Evolutionary conservation across 2,329 filamentous ascomycete genomes (phyloP).

Genomic region (Talaromyces sp.): DNA sequence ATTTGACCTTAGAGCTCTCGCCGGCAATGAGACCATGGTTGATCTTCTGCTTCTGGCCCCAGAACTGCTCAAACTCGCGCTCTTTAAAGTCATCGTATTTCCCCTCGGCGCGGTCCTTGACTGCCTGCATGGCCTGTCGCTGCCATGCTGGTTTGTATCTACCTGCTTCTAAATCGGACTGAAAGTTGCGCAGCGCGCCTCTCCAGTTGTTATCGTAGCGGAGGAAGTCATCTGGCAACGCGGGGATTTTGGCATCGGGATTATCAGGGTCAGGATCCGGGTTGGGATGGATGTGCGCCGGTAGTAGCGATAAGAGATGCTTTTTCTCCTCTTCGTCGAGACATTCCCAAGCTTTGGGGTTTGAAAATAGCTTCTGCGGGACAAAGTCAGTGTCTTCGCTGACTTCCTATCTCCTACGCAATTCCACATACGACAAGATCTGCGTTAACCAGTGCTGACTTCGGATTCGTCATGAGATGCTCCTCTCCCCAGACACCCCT

Average conservation of each 20-base stretch:
- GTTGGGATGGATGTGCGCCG: conserved; percentile 36
- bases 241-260: conserved; percentile 27
- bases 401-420: neutral
- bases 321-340: conserved; percentile 38
- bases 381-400: neutral
- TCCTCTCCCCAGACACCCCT: conserved; percentile 35
- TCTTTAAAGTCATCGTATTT: conserved; percentile 54
- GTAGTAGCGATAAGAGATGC: conserved; percentile 35
- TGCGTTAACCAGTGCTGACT: conserved; percentile 29
- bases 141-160: conserved; percentile 55
- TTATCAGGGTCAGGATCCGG: conserved; percentile 23
- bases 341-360: conserved; percentile 36
- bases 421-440: conserved; percentile 33
- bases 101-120: conserved; percentile 47
- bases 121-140: conserved; percentile 49
- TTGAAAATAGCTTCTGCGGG: conserved; percentile 33
- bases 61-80: conserved; percentile 50
- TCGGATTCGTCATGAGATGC: conserved; percentile 32
- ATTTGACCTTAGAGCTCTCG: conserved; percentile 36
- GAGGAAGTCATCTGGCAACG: conserved; percentile 35
- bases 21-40: conserved; percentile 30
- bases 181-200: conserved; percentile 50
- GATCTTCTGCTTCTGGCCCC: conserved; percentile 50
- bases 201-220: conserved; percentile 47
- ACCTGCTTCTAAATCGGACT: conserved; percentile 51